Conservation (phyloP, 2,329 filamentous ascomycete species). For the Penicillium oxalicum region DNA sequence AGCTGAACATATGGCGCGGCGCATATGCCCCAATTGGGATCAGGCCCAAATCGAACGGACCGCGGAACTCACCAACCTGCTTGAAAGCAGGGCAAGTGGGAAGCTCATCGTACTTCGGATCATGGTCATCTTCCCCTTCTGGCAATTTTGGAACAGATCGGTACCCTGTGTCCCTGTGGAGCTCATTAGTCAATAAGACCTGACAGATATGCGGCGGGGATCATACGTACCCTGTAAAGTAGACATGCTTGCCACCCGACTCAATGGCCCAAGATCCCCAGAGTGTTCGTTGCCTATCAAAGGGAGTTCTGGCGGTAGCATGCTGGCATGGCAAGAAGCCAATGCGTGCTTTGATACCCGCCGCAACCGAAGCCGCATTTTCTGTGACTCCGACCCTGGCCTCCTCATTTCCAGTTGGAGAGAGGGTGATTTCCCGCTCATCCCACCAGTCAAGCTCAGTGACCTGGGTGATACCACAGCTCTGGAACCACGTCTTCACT, state of each 20-base stretch:
- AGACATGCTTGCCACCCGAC: slow-evolving; percentile 70
- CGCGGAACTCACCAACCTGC: slow-evolving; percentile 71
- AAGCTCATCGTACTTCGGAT: slow-evolving; percentile 56
- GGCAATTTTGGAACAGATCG: slow-evolving; percentile 64
- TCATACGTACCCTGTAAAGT: slow-evolving; percentile 59
- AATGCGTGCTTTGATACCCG: slow-evolving; percentile 62
- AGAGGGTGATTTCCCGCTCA: slow-evolving; percentile 65
- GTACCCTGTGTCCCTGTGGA: slow-evolving; percentile 78
- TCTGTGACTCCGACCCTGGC: slow-evolving; percentile 26
- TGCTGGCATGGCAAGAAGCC: slow-evolving; percentile 83
- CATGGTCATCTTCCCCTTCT: slow-evolving; percentile 63
- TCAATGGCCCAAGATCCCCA: slow-evolving; percentile 83
- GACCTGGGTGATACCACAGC: slow-evolving; percentile 64
- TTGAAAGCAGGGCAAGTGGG: slow-evolving; percentile 78
- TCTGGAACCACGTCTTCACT: slow-evolving; percentile 73
- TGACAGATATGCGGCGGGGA: neutral
- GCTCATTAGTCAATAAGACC: slow-evolving; percentile 9
- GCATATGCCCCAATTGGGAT: slow-evolving; percentile 91
- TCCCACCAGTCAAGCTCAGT: slow-evolving; percentile 97
- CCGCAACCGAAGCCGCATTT: slow-evolving; percentile 14
- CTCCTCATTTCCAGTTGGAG: slow-evolving; percentile 28
- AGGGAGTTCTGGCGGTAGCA: slow-evolving; percentile 60
- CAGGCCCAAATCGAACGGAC: slow-evolving; percentile 83
- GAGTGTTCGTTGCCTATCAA: slow-evolving; percentile 69
- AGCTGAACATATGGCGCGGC: slow-evolving; percentile 59